Base-by-base conservation (phyloP, 1,139 yeast genomes). In the Scheffersomyces segobiensis region DNA sequence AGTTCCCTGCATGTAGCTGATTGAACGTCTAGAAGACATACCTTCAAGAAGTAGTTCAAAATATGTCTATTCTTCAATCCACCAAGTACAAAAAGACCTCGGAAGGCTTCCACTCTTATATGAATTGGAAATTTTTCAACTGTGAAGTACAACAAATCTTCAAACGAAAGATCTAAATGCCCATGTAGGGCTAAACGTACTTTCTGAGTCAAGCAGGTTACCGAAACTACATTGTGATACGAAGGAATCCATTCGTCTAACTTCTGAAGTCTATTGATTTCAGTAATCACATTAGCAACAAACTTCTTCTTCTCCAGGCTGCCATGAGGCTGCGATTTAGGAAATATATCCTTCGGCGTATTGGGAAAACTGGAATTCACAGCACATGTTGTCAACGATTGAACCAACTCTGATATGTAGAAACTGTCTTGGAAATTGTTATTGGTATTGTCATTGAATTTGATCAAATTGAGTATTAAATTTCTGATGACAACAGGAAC, bases 171-270 rank as follows among this genome's bases (percentile, higher is more conserved):
- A 12, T 79, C 75, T 20, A 85, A 75, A 17, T 87, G 74, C 0
- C 93, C 93, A 42, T 79, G 78, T 19, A 83, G 74, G 0, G 91
- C 87, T 55, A 96, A 75, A 49, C 80, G 72, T 53, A 90, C 80
- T 65, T 87, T 89, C 68, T 83, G 87, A 55, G 73, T 78, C 50
- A 88, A 73, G 57, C 89, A 87, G 10, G 85, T 79, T 22, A 77
- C 79, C 0, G 93, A 84, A 12, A 92, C 78, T 52, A 82, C 69
- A 50, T 83, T 76, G 53, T 88, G 89, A 63, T 83, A 86, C 0
- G 97, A 87, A 0, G 97, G 96, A 17, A 89, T 81, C 96, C 97
- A 93, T 54, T 86, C 88, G 67, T 95, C 98, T 74, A 96, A 79
- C 62, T 93, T 86, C 63, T 87, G 87, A 60, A 88, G 83, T 61